Evolutionary conservation across 2,329 filamentous ascomycete species (phyloP).

Genomic region (Blastomyces emzantsi): DNA sequence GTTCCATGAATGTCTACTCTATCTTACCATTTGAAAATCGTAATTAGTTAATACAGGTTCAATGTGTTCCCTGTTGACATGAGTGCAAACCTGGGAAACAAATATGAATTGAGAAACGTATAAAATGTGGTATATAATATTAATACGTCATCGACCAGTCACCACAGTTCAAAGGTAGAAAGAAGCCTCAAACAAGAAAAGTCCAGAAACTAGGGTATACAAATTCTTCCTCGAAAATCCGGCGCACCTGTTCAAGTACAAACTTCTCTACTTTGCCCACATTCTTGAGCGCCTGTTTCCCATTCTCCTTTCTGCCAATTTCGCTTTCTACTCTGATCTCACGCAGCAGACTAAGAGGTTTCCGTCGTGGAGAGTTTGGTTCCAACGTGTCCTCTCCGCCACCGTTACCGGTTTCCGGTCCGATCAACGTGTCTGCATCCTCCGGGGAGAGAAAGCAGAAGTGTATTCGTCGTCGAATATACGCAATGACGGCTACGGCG

Average conservation of each 20-base stretch:
- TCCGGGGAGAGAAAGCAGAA: conserved; percentile 93
- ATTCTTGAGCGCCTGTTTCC: conserved; percentile 94
- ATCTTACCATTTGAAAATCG: neutral
- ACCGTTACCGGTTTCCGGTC: conserved; percentile 24
- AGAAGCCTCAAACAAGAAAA: conserved; percentile 61
- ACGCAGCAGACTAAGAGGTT: conserved; percentile 69
- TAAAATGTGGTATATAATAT: neutral
- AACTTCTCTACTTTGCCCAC: conserved; percentile 98
- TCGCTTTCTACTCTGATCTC: conserved; percentile 96
- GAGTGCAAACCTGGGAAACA: neutral
- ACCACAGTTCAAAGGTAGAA: neutral
- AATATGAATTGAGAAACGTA: neutral
- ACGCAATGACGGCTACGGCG: conserved; percentile 82
- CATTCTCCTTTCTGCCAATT: conserved; percentile 83
- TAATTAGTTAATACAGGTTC: neutral
- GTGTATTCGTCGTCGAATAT: conserved; percentile 80
- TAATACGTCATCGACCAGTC: neutral
- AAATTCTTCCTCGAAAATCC: conserved; percentile 98
- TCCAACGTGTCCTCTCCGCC: conserved; percentile 18
- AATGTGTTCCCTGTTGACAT: neutral
- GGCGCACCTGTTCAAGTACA: conserved; percentile 87
- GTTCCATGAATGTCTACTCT: neutral
- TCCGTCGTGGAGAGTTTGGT: conserved; percentile 26
- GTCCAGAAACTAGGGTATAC: conserved; percentile 99
- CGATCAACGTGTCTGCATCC: conserved; percentile 68